Conservation (phyloP, 2,329 filamentous ascomycete genomes). For the Polychaeton citri region DNA sequence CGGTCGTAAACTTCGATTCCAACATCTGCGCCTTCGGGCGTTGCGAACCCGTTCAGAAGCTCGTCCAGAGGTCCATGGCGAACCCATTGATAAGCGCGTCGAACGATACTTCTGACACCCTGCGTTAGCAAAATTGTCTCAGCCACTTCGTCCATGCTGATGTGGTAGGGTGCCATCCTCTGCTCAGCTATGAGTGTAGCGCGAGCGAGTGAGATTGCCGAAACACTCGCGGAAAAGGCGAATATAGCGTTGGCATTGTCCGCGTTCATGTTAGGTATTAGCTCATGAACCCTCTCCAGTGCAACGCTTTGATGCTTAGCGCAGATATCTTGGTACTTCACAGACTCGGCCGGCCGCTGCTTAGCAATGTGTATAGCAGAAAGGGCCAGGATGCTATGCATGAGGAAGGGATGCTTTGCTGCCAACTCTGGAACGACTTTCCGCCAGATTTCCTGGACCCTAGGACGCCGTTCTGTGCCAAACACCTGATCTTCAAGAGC, state of each 20-base stretch:
- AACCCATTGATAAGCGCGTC: background rate
- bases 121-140: constrained; percentile 11
- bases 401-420: constrained; percentile 9
- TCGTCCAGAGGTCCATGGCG: background rate
- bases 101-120: constrained; percentile 7
- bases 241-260: constrained; percentile 11
- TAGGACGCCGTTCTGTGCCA: background rate
- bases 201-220: constrained; percentile 5
- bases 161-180: constrained; percentile 5
- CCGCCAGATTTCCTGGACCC: constrained; percentile 10
- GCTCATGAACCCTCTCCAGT: constrained; percentile 9
- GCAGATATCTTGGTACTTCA: constrained; percentile 8
- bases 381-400: constrained; percentile 16
- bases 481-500: background rate
- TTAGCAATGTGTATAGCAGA: constrained; percentile 14
- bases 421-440: constrained; percentile 8
- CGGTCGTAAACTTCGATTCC: background rate
- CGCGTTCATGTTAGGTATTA: constrained; percentile 8
- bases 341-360: constrained; percentile 5
- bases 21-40: background rate
- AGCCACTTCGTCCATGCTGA: constrained; percentile 11
- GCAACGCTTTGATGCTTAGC: constrained; percentile 15
- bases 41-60: constrained; percentile 3
- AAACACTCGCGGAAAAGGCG: constrained; percentile 7
- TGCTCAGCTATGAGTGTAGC: constrained; percentile 2